These are phyloP conservation scores for Calonectria hongkongensis DNA, from an alignment of 2,329 filamentous ascomycete species.

Conservation along the genomic window DNA sequence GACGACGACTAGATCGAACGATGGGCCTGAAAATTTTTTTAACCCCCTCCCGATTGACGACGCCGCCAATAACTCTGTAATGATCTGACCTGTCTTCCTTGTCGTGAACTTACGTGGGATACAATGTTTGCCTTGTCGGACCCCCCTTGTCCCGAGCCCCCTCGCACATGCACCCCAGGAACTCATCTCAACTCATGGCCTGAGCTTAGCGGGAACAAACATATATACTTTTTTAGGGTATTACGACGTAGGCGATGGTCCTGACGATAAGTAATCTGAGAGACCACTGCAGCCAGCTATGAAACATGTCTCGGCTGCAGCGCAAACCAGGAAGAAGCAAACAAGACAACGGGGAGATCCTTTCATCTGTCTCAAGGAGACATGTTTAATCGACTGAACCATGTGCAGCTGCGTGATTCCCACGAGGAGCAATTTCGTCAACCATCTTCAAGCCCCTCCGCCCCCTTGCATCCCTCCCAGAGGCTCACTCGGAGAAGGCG, in stretches of 20 bases:
- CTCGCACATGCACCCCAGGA: constrained; percentile 38
- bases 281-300: constrained; percentile 34
- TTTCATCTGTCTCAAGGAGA: constrained; percentile 30
- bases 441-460: constrained; percentile 22
- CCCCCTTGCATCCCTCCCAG: not conserved
- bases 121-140: constrained; percentile 9
- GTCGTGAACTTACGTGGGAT: constrained; percentile 14
- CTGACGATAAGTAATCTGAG: constrained; percentile 2
- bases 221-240: constrained; percentile 29
- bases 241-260: constrained; percentile 25
- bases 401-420: constrained; percentile 33
- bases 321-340: constrained; percentile 28
- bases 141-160: constrained; percentile 20
- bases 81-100: constrained; percentile 3
- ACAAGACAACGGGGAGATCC: constrained; percentile 19
- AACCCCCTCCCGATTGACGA: not conserved
- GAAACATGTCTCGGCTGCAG: constrained; percentile 41
- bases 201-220: constrained; percentile 29
- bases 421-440: constrained; percentile 22
- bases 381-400: constrained; percentile 26
- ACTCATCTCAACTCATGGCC: constrained; percentile 44
- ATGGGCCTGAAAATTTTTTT: not conserved
- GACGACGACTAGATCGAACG: constrained; percentile 70
- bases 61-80: not conserved
- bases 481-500: constrained; percentile 4